Base-by-base conservation (phyloP, 345 rosid species). In the Rhodamnia argentea region DNA sequence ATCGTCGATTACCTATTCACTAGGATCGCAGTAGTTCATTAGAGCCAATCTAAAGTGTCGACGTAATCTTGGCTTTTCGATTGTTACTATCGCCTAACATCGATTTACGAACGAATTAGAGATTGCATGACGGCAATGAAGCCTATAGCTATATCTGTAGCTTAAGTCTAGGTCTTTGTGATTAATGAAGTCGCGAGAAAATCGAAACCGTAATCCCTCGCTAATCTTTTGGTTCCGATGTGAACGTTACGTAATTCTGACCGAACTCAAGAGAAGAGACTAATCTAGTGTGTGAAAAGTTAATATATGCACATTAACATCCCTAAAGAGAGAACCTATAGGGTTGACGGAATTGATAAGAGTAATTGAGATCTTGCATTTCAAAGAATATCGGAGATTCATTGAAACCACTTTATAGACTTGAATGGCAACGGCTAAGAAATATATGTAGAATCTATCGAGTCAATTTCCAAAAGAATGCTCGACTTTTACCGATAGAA, bases 241-340 rank as follows among this genome's bases (percentile, higher is more conserved):
- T 10, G 47, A 37, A 20, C 5, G 13, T 37, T 37, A 0, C 2
- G 2, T 37, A 18, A 70, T 37, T 32, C 18, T 3, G 14, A 70
- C 23, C 24, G 13, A 37, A 37, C 24, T 18, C 4, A 18, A 23
- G 4, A 32, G 24, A 70, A 32, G 47, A 11, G 7, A 18, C 42
- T 23, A 10, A 70, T 70, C 2, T 10, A 37, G 47, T 4, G 78
- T 1, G 47, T 1, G 7, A 3, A 53, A 29, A 37, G 24, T 70
- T 18, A 37, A 64, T 0, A 4, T 8, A 16, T 6, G 7, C 1
- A 18, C 24, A 20, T 3, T 8, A 15, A 64, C 6, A 6, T 3
- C 0, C 0, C 3, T 16, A 4, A 8, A 16, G 6, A 32, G 6
- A 8, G 18, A 64, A 64, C 5, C 18, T 32, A 4, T 4, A 70